Base-by-base conservation (phyloP, 495 filamentous ascomycete species). In the Lophiotrema nucula region DNA sequence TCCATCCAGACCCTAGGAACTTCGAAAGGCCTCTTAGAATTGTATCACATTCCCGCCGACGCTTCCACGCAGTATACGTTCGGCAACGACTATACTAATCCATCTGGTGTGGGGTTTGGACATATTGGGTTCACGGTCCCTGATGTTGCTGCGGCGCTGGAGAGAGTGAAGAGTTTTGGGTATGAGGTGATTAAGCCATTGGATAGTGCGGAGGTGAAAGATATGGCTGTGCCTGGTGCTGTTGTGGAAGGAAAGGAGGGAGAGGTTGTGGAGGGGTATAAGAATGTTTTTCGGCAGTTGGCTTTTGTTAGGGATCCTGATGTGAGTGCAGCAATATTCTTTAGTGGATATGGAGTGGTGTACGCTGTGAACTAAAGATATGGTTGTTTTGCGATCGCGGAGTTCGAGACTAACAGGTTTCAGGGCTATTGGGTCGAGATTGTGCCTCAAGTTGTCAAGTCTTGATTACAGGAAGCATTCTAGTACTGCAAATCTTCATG, bases 381-480 rank as follows among this genome's bases (percentile, higher is more conserved):
- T 35, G 31, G 8, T 35, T 35, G 31, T 8, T 35, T 35, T 15
- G 31, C n/a, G n/a, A n/a, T 24, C 4, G 28, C 5, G 38, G 35
- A 27, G n/a, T n/a, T n/a, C n/a, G 24, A 19, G 18, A 22, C 56
- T 59, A 47, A 59, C 13, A 12, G 8, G 18, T 12, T 2, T 46
- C n/a, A 59, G 56, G 56, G 56, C 1, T 59, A 59, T 46, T 59
- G 56, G 56, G 56, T 59, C 3, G 56, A 59, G 26, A 24, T 59
- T 26, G 56, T 59, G 37, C 56, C 56, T 1, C 47, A 59, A 27
- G 47, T 59, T 3, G 54, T 49, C 5, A 50, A 56, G 31, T 8
- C 31, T 8, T 35, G 31, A 35, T 8, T 35, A n/a, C n/a, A n/a
- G n/a, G n/a, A n/a, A n/a, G n/a, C n/a, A n/a, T n/a, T n/a, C n/a